A percentile compares a stretch with the other conserved stretches of the same genome.
phyloP scores from a whole-genome alignment of 306 rosid species.

The Mimosa bimucronata region DNA sequence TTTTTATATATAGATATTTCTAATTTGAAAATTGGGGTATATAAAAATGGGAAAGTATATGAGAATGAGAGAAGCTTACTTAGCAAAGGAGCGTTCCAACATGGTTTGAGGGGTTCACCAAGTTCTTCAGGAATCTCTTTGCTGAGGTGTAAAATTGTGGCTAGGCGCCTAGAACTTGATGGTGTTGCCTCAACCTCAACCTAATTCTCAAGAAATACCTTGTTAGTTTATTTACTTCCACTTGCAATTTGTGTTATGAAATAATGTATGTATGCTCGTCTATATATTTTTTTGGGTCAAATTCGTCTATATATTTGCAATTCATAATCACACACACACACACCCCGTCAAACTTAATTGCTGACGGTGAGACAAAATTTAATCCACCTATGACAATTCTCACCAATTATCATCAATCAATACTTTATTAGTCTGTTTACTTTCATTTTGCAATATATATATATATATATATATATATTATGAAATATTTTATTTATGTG shows the following conservation, averaged over 20 bases:
- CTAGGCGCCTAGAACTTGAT: not conserved
- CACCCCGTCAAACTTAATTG: not conserved
- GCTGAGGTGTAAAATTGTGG: constrained; percentile 40
- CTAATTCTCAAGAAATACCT: not conserved
- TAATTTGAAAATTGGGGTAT: not conserved
- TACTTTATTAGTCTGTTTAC: too few species aligned
- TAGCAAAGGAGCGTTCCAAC: constrained; percentile 31
- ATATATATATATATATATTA: too few species aligned
- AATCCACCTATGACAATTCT: too few species aligned
- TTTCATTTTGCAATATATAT: too few species aligned
- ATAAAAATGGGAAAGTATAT: not conserved
- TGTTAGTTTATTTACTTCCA: not conserved
- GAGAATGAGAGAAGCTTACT: constrained; percentile 25
- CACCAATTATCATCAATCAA: too few species aligned
- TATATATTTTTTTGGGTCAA: too few species aligned
- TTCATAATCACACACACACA: not conserved
- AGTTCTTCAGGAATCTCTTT: constrained; percentile 25
- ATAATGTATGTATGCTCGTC: not conserved
- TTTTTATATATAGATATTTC: not conserved
- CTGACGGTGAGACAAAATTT: not conserved
- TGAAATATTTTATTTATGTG: too few species aligned
- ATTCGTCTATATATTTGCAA: not conserved
- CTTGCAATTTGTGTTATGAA: not conserved
- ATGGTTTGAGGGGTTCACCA: constrained; percentile 32
- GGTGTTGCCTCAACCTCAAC: not conserved